These are phyloP conservation scores for Erythrobasidium yunnanense DNA, from an alignment of 768 basidiomycete species.

Conservation along the genomic window DNA sequence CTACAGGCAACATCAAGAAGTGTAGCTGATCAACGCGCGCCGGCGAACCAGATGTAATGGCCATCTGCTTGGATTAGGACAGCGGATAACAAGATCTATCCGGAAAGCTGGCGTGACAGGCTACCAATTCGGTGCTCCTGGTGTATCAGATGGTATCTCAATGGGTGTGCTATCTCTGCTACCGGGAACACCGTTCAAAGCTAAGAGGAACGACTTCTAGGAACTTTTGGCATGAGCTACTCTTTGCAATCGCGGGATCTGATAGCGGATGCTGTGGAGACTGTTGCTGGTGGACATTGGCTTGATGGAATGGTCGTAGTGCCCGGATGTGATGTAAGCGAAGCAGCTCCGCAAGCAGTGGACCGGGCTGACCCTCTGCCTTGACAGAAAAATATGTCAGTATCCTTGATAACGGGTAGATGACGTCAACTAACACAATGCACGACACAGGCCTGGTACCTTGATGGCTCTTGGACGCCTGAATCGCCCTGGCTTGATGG, in stretches of 20 bases:
- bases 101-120: slow-evolving; percentile 60
- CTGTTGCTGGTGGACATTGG: slow-evolving; percentile 91
- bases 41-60: slow-evolving; percentile 66
- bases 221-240: slow-evolving; percentile 40
- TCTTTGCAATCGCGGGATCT: slow-evolving; percentile 96
- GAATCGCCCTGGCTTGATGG: slow-evolving; percentile 93
- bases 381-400: slow-evolving; percentile 99
- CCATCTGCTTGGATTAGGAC: slow-evolving; percentile 79
- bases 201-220: neutral
- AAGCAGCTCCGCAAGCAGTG: neutral
- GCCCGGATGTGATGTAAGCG: slow-evolving; percentile 57
- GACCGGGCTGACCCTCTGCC: slow-evolving; percentile 29
- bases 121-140: slow-evolving; percentile 95
- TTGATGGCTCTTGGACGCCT: slow-evolving; percentile 91
- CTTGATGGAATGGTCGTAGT: slow-evolving; percentile 95
- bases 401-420: slow-evolving; percentile 90
- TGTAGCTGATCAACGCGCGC: neutral
- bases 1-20: neutral
- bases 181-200: neutral
- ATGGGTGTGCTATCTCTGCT: slow-evolving; percentile 75
- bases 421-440: slow-evolving; percentile 42
- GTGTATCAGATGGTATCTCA: slow-evolving; percentile 96
- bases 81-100: slow-evolving; percentile 73
- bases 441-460: slow-evolving; percentile 65
- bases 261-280: slow-evolving; percentile 94